A percentile compares a stretch with the other conserved stretches of the same genome.
Conservation (phyloP, 2,329 filamentous ascomycete genomes). For the Aschersonia sp. region DNA sequence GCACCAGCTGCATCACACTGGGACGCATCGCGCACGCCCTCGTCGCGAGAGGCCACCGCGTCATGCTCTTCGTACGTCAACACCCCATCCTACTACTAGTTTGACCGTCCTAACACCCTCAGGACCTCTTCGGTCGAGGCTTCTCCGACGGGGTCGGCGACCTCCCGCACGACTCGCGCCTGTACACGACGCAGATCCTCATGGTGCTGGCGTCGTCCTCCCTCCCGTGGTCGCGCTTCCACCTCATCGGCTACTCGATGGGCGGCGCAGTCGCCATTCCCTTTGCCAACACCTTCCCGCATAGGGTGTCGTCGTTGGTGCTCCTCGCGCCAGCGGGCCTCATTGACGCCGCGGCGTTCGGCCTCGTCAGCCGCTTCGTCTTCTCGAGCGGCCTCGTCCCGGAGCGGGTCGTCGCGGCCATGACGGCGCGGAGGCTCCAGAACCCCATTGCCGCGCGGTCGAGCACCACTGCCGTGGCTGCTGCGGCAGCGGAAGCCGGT, state of each 20-base stretch:
- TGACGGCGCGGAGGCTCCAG: conserved; percentile 34
- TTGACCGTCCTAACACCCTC: neutral
- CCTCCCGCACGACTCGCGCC: conserved; percentile 55
- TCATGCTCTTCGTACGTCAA: conserved; percentile 56
- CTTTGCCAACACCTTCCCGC: conserved; percentile 60
- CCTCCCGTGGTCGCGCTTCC: conserved; percentile 53
- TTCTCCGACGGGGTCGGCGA: conserved; percentile 51
- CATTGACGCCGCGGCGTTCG: conserved; percentile 42
- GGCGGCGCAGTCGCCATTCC: conserved; percentile 66
- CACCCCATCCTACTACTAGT: no score
- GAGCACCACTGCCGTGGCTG: conserved; percentile 4
- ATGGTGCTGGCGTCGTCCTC: conserved; percentile 56
- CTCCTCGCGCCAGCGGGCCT: conserved; percentile 71
- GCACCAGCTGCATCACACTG: conserved; percentile 64
- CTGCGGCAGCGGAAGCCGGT: conserved; percentile 24
- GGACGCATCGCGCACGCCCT: conserved; percentile 52
- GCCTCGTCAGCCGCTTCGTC: conserved; percentile 30
- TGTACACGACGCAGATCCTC: conserved; percentile 61
- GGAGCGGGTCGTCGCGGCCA: conserved; percentile 30
- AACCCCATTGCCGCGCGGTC: conserved; percentile 26
- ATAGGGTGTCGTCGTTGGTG: conserved; percentile 54
- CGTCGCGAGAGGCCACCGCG: conserved; percentile 55
- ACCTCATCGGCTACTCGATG: conserved; percentile 66
- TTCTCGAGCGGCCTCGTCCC: conserved; percentile 42
- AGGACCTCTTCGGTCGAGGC: conserved; percentile 57